Evolutionary conservation across 257 asterid genomes (phyloP).

Genomic region (Voacanga thouarsii): DNA sequence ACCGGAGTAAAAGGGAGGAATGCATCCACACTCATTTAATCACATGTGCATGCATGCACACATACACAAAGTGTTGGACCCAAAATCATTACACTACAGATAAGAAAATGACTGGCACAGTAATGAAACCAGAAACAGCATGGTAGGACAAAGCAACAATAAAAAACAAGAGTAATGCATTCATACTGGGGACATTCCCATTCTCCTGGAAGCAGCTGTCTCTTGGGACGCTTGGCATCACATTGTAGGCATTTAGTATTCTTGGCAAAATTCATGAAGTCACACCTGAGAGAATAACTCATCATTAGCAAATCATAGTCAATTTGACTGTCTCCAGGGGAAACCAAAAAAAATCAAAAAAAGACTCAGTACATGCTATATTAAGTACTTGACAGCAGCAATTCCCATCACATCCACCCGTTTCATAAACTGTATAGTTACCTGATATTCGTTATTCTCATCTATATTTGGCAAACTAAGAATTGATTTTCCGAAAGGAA

Average conservation of each 20-base stretch:
- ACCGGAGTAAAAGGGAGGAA: neutral
- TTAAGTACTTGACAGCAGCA: neutral
- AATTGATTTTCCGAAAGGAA: neutral
- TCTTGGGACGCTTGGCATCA: conserved; percentile 96
- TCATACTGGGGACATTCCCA: conserved; percentile 97
- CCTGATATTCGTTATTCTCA: neutral
- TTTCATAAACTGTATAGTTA: neutral
- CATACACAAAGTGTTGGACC: neutral
- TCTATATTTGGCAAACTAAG: neutral
- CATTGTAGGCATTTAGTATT: conserved; percentile 86
- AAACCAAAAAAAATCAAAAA: too few relatives aligned
- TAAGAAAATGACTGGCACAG: neutral
- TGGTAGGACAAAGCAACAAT: neutral
- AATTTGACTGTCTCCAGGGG: neutral
- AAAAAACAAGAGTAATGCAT: conserved; percentile 5
- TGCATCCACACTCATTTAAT: neutral
- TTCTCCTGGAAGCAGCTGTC: conserved; percentile 98
- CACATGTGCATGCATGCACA: neutral
- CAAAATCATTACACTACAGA: neutral
- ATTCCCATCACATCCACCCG: neutral
- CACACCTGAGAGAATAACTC: conserved; percentile 59
- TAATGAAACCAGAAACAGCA: neutral
- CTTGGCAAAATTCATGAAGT: conserved; percentile 95
- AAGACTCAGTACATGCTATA: neutral
- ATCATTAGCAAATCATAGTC: conserved; percentile 14